Evolutionary conservation across 805 yeast species (phyloP).

Genomic region (Cyberlindnera saturnus): DNA sequence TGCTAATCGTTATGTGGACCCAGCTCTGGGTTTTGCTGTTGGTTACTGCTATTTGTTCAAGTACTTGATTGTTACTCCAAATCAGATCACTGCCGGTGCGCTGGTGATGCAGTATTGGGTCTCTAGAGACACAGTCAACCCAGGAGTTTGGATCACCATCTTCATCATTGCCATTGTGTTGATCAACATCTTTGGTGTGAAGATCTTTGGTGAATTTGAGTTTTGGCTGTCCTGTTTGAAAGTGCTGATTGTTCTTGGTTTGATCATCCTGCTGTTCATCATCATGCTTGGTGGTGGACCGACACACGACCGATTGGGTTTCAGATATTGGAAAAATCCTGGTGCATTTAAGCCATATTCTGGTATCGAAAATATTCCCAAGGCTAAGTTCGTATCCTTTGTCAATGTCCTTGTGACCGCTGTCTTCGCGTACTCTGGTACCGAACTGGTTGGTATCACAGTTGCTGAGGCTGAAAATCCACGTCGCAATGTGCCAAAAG

Average conservation of each 20-base stretch:
- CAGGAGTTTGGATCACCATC: conserved; percentile 57
- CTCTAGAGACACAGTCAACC: conserved; percentile 32
- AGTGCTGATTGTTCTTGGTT: conserved; percentile 39
- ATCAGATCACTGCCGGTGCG: conserved; percentile 54
- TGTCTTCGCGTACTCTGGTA: conserved; percentile 65
- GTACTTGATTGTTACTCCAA: conserved; percentile 23
- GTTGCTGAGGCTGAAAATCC: conserved; percentile 73
- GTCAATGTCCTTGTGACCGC: conserved; percentile 57
- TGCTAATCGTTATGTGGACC: conserved; percentile 38
- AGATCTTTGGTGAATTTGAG: conserved; percentile 53
- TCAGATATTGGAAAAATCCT: conserved; percentile 63
- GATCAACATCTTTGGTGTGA: conserved; percentile 49
- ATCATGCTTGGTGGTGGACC: conserved; percentile 80
- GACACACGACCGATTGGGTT: conserved; percentile 64
- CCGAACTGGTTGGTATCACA: conserved; percentile 65
- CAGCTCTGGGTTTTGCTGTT: conserved; percentile 24
- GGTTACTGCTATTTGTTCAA: conserved; percentile 25
- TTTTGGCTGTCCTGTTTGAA: conserved; percentile 42
- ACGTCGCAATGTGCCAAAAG: conserved; percentile 62
- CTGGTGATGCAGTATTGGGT: conserved; percentile 46
- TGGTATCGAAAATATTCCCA: conserved; percentile 37
- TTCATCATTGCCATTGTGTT: conserved; percentile 31
- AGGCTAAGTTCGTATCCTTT: conserved; percentile 57
- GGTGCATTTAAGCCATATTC: conserved; percentile 51
- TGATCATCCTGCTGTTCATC: conserved; percentile 43